Percentiles rank a stretch among this genome's conserved stretches.
phyloP scores from a whole-genome alignment of 1,284 basidiomycete genomes.

The Cystobasidium pallidum region DNA sequence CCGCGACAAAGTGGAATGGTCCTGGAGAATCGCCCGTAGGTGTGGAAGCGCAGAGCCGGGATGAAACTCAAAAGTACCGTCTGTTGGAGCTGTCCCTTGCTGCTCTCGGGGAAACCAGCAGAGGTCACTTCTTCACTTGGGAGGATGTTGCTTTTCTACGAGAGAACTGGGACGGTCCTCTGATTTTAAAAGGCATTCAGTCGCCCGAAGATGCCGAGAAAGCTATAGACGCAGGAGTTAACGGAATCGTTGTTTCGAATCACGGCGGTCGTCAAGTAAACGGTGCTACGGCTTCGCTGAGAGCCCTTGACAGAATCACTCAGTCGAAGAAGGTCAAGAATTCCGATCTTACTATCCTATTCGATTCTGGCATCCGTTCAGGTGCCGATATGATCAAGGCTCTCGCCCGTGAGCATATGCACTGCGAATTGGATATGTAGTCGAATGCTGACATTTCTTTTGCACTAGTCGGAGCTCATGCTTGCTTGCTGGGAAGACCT shows the following conservation, averaged over 20 bases:
- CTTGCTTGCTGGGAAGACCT: conserved; percentile 61
- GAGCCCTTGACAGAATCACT: conserved; percentile 67
- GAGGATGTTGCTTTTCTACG: conserved; percentile 48
- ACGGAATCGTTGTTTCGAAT: conserved; percentile 72
- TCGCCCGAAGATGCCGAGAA: conserved; percentile 61
- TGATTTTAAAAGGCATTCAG: conserved; percentile 63
- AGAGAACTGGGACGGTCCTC: conserved; percentile 64
- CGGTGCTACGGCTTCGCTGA: conserved; percentile 71
- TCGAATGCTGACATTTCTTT: not conserved
- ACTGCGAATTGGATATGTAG: too few species aligned
- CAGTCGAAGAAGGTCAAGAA: conserved; percentile 59
- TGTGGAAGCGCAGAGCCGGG: conserved; percentile 34
- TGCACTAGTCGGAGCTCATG: conserved; percentile 33
- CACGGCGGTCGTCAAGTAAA: conserved; percentile 83
- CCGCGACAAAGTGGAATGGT: conserved; percentile 59
- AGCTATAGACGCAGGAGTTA: conserved; percentile 64
- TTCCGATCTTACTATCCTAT: conserved; percentile 66
- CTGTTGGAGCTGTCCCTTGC: conserved; percentile 29
- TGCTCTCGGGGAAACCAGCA: conserved; percentile 30
- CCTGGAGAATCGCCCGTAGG: conserved; percentile 36
- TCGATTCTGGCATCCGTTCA: conserved; percentile 63
- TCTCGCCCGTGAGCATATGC: conserved; percentile 21
- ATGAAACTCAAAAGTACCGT: conserved; percentile 30
- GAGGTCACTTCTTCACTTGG: conserved; percentile 43
- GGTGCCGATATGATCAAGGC: conserved; percentile 42